These are phyloP conservation scores for Aegilops tauschii DNA, from an alignment of 176 grass and related monocot genomes.

Conservation along the genomic window DNA sequence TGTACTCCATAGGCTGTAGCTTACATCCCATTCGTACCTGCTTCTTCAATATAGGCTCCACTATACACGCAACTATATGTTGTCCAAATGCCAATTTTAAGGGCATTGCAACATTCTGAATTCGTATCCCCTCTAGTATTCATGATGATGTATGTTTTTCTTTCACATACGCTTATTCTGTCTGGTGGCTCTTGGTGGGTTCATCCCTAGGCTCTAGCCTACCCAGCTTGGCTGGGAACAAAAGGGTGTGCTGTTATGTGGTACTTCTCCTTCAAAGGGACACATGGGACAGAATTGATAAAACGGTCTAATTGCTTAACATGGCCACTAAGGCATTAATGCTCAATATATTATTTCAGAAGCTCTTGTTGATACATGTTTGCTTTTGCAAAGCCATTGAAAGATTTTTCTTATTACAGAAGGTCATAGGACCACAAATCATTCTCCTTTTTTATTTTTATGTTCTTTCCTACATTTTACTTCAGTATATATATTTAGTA, in stretches of 20 bases:
- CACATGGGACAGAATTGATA: neutral
- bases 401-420: slow-evolving; percentile 1
- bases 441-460: neutral
- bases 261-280: neutral
- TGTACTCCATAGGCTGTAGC: neutral
- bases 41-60: neutral
- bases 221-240: neutral
- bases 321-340: neutral
- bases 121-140: neutral
- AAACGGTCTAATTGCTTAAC: neutral
- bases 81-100: neutral
- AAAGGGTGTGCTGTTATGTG: neutral
- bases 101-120: neutral
- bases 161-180: neutral
- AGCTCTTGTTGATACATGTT: neutral
- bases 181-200: neutral
- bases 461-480: neutral
- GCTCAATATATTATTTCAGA: neutral
- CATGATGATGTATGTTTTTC: neutral
- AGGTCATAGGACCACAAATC: neutral
- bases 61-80: neutral
- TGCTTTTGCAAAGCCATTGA: neutral
- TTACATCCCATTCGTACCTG: neutral
- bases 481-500: neutral
- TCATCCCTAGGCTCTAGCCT: neutral